A percentile compares a stretch with the other conserved stretches of the same genome.
Evolutionary conservation across 371 early-diverging fungal genomes (phyloP).

Genomic region (Mortierella sp.): DNA sequence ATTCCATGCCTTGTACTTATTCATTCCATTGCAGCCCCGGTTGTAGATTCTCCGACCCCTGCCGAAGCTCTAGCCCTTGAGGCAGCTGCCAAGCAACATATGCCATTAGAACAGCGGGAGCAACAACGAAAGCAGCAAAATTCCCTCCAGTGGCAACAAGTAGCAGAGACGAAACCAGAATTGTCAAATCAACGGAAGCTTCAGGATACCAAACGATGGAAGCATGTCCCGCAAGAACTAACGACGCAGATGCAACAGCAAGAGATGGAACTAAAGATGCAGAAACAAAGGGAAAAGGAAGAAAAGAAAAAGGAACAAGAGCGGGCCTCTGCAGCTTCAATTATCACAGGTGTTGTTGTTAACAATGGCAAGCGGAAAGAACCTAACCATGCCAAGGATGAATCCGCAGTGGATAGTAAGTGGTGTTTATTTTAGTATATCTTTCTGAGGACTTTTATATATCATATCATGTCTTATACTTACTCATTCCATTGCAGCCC

Average conservation of each 20-base stretch:
- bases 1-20: background rate
- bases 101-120: slow-evolving; percentile 49
- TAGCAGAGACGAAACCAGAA: slow-evolving; percentile 16
- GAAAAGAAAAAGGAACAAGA: slow-evolving; percentile 10
- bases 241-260: slow-evolving; percentile 45
- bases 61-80: slow-evolving; percentile 61
- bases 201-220: slow-evolving; percentile 25
- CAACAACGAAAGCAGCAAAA: slow-evolving; percentile 55
- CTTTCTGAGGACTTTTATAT: too few relatives aligned
- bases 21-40: background rate
- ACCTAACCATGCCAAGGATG: slow-evolving; percentile 12
- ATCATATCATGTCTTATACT: background rate
- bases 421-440: background rate
- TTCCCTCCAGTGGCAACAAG: slow-evolving; percentile 48
- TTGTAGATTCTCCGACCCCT: slow-evolving; percentile 37
- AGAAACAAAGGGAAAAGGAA: slow-evolving; percentile 22
- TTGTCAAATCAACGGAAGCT: slow-evolving; percentile 8
- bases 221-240: slow-evolving; percentile 47
- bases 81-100: slow-evolving; percentile 65
- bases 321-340: slow-evolving; percentile 56
- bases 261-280: slow-evolving; percentile 17
- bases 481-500: background rate
- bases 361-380: slow-evolving; percentile 47
- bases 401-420: slow-evolving; percentile 30
- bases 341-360: slow-evolving; percentile 60